Conservation (phyloP, 805 yeast species). For the Yarrowia sp. region DNA sequence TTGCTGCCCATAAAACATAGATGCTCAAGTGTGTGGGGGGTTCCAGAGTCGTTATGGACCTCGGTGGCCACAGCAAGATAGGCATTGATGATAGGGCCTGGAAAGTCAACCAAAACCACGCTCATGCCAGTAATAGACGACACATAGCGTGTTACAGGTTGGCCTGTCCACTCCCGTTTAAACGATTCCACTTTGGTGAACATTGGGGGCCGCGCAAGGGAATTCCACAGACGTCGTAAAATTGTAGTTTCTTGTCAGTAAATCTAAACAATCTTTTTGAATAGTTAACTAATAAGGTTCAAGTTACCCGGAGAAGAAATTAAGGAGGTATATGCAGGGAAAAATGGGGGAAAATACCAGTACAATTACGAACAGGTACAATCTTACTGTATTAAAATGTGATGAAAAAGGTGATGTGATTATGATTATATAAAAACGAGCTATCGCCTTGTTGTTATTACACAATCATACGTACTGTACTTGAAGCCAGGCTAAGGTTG, state of each 20-base stretch:
- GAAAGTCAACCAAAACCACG: conserved; percentile 67
- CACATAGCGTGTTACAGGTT: conserved; percentile 3
- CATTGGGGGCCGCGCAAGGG: neutral
- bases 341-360: too few relatives aligned
- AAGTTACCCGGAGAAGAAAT: conserved; percentile 1
- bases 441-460: too few relatives aligned
- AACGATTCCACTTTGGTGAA: conserved; percentile 20
- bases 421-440: too few relatives aligned
- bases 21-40: conserved; percentile 95
- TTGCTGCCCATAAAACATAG: conserved; percentile 90
- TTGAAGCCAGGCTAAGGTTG: neutral
- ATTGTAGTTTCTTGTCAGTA: neutral
- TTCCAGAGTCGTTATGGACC: conserved; percentile 78
- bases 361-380: too few relatives aligned
- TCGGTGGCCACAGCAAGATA: conserved; percentile 95
- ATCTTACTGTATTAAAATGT: too few relatives aligned
- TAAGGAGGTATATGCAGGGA: too few relatives aligned
- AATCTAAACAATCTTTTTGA: neutral
- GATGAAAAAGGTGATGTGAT: too few relatives aligned
- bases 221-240: conserved; percentile 12
- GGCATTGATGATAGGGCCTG: conserved; percentile 86
- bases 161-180: conserved; percentile 11
- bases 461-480: too few relatives aligned
- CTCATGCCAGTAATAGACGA: conserved; percentile 61
- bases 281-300: neutral